Evolutionary conservation across 140 eudicot species (phyloP).

Genomic region (Eryngium alpinum): DNA sequence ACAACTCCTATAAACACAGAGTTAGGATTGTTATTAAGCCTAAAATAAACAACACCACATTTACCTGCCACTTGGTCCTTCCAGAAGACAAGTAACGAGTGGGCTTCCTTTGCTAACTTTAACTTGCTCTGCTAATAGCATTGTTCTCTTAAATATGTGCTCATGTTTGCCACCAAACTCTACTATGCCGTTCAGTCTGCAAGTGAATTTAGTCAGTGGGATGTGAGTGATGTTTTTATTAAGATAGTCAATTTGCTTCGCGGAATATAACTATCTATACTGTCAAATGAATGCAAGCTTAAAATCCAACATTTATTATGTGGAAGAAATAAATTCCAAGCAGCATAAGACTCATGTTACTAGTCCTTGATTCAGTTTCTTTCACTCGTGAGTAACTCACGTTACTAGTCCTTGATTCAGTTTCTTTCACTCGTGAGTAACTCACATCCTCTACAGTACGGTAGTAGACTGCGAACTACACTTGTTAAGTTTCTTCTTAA

Average conservation of each 20-base stretch:
- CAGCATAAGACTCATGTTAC: not conserved
- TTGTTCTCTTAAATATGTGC: constrained; percentile 77
- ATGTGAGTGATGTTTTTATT: constrained; percentile 2
- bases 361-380: not conserved
- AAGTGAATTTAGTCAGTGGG: constrained; percentile 18
- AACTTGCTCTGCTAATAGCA: constrained; percentile 92
- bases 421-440: not conserved
- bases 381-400: not conserved
- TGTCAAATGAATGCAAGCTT: not conserved
- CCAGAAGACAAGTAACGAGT: constrained; percentile 80
- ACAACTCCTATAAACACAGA: not conserved
- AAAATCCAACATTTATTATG: not conserved
- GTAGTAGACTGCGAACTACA: not conserved
- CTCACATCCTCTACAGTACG: not conserved
- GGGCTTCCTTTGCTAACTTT: constrained; percentile 97
- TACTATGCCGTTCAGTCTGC: constrained; percentile 91
- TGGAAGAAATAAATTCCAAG: not conserved
- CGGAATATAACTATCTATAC: not conserved
- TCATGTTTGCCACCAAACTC: constrained; percentile 86
- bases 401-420: not conserved
- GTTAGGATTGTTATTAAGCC: no score
- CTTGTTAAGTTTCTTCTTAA: not conserved
- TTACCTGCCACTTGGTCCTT: constrained; percentile 99
- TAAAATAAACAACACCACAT: not conserved
- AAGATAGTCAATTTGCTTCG: not conserved